Conservation (phyloP, 176 grass and related monocot genomes). For the Cocos nucifera region DNA sequence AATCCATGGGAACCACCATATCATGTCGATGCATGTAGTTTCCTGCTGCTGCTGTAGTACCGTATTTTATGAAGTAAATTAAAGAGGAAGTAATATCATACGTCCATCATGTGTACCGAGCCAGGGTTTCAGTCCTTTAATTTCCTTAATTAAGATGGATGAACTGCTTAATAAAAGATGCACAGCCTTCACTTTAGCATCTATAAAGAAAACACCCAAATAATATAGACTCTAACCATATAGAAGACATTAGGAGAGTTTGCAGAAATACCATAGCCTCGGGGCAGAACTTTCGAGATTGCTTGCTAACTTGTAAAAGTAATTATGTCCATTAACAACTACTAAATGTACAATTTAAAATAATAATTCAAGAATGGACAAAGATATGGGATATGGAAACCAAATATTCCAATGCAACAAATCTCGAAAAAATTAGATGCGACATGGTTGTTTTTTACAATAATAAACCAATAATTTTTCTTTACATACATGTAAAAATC, state of each 20-base stretch:
- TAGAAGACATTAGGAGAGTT: conserved; percentile 58
- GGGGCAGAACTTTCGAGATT: conserved; percentile 86
- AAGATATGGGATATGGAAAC: too few relatives aligned
- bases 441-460: too few relatives aligned
- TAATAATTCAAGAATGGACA: too few relatives aligned
- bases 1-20: too few relatives aligned
- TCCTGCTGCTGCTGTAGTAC: too few relatives aligned
- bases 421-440: too few relatives aligned
- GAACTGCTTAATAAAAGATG: conserved; percentile 32
- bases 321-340: not conserved
- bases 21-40: too few relatives aligned
- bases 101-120: conserved; percentile 38
- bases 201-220: not conserved
- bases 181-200: conserved; percentile 6
- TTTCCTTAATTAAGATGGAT: conserved; percentile 74
- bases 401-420: too few relatives aligned
- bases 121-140: conserved; percentile 58
- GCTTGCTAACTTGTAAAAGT: conserved; percentile 58
- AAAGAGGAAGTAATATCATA: conserved; percentile 1
- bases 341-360: too few relatives aligned
- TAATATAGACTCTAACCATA: conserved; percentile 29
- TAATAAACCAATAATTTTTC: too few relatives aligned
- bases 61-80: too few relatives aligned
- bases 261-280: conserved; percentile 75
- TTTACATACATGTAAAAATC: too few relatives aligned